These are phyloP conservation scores for Dendrobium nobile DNA, from an alignment of 106 monocot species.

Conservation along the genomic window DNA sequence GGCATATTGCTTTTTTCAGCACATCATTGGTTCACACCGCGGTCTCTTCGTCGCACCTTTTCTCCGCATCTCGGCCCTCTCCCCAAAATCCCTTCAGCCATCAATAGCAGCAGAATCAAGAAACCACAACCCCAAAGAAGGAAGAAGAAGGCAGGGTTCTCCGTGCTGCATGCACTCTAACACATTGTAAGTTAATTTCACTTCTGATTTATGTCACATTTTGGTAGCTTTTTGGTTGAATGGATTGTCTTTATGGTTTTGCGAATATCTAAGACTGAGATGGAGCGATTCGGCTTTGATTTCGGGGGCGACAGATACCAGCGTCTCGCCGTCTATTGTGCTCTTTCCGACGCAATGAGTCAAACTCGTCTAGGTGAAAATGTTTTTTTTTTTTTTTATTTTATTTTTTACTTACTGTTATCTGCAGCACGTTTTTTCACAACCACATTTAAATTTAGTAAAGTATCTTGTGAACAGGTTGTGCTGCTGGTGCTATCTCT, in stretches of 20 bases:
- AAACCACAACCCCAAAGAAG: neutral
- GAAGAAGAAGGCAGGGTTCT: slow-evolving; percentile 30
- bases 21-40: neutral
- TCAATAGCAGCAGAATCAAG: neutral
- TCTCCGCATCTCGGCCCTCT: neutral
- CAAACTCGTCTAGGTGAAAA: too few relatives aligned
- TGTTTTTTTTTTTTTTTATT: too few relatives aligned
- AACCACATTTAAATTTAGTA: too few relatives aligned
- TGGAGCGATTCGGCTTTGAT: too few relatives aligned
- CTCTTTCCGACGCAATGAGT: too few relatives aligned
- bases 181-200: slow-evolving; percentile 39
- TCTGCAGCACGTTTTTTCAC: too few relatives aligned
- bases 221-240: neutral
- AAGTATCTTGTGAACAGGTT: too few relatives aligned
- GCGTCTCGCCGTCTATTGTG: too few relatives aligned
- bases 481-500: too few relatives aligned
- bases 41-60: neutral
- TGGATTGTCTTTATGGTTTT: neutral
- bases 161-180: slow-evolving; percentile 56
- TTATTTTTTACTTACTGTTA: too few relatives aligned
- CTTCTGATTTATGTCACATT: neutral
- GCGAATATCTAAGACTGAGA: slow-evolving; percentile 29
- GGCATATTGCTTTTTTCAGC: neutral
- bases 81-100: neutral
- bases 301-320: too few relatives aligned